Evolutionary conservation across 108 stramenopile genomes (phyloP).

Genomic region (Skeletonema tropicum): DNA sequence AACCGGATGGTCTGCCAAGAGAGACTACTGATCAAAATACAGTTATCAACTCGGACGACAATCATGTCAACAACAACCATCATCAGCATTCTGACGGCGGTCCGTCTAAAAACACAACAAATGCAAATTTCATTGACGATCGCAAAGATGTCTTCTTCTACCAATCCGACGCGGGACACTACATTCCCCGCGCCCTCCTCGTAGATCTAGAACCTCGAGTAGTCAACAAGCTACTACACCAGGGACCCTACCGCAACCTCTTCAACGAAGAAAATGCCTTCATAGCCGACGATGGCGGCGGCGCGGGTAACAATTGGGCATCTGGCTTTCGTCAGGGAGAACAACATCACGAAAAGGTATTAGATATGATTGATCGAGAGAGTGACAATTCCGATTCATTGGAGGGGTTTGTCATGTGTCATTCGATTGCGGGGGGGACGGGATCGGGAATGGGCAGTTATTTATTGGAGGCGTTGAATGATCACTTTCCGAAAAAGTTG

Average conservation of each 20-base stretch:
- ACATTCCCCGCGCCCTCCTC: conserved; percentile 92
- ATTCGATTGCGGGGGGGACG: conserved; percentile 98
- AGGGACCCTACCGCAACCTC: conserved; percentile 71
- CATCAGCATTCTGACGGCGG: background rate
- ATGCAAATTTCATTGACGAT: conserved; percentile 81
- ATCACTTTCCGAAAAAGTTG: conserved; percentile 99
- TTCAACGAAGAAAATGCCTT: conserved; percentile 99
- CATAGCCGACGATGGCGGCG: conserved; percentile 95
- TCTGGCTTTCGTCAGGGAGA: conserved; percentile 91
- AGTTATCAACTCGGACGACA: background rate
- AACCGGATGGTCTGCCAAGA: conserved; percentile 90
- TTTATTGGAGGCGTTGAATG: conserved; percentile 95
- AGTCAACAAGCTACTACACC: conserved; percentile 88
- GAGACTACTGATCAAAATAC: conserved; percentile 38
- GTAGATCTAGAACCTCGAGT: conserved; percentile 99
- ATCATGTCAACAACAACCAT: background rate
- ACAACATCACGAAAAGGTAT: conserved; percentile 91
- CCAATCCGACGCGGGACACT: conserved; percentile 85
- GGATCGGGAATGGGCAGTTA: conserved; percentile 98
- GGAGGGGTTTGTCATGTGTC: conserved; percentile 98
- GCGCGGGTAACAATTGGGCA: conserved; percentile 99
- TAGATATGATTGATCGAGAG: conserved; percentile 99
- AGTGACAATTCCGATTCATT: conserved; percentile 95
- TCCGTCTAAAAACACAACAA: background rate
- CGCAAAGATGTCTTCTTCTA: conserved; percentile 99